Evolutionary conservation across 2,329 filamentous ascomycete genomes (phyloP), one percentile per base, ranked within the genome.

Genomic region (Aureobasidium lini): DNA sequence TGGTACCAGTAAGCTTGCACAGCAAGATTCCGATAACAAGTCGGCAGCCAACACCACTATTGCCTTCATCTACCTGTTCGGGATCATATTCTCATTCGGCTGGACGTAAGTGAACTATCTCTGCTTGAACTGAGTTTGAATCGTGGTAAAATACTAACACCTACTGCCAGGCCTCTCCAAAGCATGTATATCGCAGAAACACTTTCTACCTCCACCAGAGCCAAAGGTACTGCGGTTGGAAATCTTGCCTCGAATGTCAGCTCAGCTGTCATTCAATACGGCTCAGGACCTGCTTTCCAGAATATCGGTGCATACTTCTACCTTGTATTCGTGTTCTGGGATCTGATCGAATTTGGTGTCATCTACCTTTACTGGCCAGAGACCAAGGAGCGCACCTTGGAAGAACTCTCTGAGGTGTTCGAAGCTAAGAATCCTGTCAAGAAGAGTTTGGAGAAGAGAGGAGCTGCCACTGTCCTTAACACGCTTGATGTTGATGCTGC

Each of bases 341-440:
- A 70, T 57, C 65, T 64, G 5, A 43, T 70, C 16, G 68, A 73
- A 63, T 61, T 69, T 32, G 53, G 63, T 13, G 66, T 72, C 47
- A 70, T 73, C 59, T 70, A 71, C 59, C 65, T 67, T 54, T 63
- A 68, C 61, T 73, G 73, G 62, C 69, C 74, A 37, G 76, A 78
- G 65, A 78, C 73, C 7, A 71, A 72, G 47, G 66, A 72, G 36
- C 68, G 72, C 62, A 78, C 73, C 10, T 69, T 79, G 23, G 77
- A 79, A 64, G 77, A 79, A 65, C 66, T 79, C 11, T 71, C 72
- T 18, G 69, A 70, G 28, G 75, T 79, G 57, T 78, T 79, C 62
- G 69, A 69, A 43, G 69, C 69, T 0, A 66, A 64, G 48, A 71
- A 72, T 31, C 75, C 75, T 0, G 74, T 77, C 16, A 73, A 74